phyloP scores from a whole-genome alignment of 2,329 filamentous ascomycete species.

The Fusarium sp. region DNA sequence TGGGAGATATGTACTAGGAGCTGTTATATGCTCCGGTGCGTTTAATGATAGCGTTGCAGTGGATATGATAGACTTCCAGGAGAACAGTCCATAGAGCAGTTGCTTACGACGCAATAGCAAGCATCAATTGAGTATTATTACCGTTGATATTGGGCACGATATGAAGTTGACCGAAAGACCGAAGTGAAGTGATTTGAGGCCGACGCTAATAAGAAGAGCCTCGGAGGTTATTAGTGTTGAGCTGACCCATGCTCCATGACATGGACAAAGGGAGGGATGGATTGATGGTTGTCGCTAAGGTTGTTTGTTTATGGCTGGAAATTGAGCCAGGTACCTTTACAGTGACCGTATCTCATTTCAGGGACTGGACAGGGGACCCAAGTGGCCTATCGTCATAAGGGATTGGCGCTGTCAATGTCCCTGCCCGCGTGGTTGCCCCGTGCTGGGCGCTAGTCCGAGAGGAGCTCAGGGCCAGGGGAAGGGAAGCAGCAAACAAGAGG shows the following conservation, averaged over 20 bases:
- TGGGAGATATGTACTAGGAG: constrained; percentile 1
- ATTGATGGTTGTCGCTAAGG: constrained; percentile 1
- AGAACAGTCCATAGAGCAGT: not conserved
- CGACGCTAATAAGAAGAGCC: not conserved
- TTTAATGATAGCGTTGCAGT: constrained; percentile 17
- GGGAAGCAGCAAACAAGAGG: not conserved
- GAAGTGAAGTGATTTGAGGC: constrained; percentile 1
- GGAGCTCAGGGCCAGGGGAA: constrained; percentile 26
- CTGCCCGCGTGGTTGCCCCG: constrained; percentile 32
- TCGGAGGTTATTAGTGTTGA: constrained; percentile 9
- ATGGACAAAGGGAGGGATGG: not conserved
- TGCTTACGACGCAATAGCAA: constrained; percentile 1
- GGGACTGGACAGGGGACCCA: constrained; percentile 28
- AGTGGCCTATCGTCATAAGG: constrained; percentile 12
- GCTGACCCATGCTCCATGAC: too few species aligned
- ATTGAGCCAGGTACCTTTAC: constrained; percentile 37
- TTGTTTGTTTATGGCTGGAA: constrained; percentile 7
- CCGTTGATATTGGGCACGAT: constrained; percentile 4
- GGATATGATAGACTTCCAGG: not conserved
- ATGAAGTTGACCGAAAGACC: not conserved
- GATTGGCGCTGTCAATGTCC: constrained; percentile 13
- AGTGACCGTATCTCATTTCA: constrained; percentile 33
- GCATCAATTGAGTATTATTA: constrained; percentile 6
- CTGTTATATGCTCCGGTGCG: not conserved
- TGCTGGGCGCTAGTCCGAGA: constrained; percentile 35